Percentiles rank a stretch among this genome's conserved stretches.
Conservation (phyloP, 2,329 filamentous ascomycete genomes). For the Boeremia lycopersici region DNA sequence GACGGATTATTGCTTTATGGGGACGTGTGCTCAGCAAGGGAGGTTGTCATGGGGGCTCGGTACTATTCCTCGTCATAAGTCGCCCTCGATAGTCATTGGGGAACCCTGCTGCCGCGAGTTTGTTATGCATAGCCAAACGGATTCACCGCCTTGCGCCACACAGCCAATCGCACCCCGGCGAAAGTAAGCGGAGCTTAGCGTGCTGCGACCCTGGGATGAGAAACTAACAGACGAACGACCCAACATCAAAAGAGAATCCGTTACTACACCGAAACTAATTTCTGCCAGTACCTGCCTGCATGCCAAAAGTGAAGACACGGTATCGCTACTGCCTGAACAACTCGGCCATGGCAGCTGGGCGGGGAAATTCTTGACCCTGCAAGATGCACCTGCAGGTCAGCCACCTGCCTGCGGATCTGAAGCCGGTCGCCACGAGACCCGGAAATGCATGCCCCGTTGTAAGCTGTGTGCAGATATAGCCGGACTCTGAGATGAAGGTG, state of each 20-base stretch:
- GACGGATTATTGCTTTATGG: constrained; percentile 26
- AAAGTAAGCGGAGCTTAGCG: constrained; percentile 34
- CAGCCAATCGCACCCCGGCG: constrained; percentile 27
- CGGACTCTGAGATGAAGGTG: no score
- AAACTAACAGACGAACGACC: constrained; percentile 12
- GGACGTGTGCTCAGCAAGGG: constrained; percentile 21
- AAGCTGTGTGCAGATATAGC: not conserved
- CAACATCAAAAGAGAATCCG: not conserved
- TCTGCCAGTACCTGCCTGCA: not conserved
- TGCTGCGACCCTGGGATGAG: constrained; percentile 1
- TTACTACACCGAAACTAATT: not conserved
- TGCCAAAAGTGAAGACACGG: no score
- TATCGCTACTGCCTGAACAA: not conserved
- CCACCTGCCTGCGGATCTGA: constrained; percentile 21
- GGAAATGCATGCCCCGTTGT: constrained; percentile 8
- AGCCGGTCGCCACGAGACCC: constrained; percentile 25
- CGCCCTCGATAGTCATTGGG: constrained; percentile 22
- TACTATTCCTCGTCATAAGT: constrained; percentile 26
- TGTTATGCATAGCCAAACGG: constrained; percentile 8
- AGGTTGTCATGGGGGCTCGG: constrained; percentile 23
- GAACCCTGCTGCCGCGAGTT: constrained; percentile 22
- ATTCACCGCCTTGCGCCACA: constrained; percentile 16
- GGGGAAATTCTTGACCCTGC: constrained; percentile 16
- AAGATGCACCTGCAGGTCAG: constrained; percentile 7
- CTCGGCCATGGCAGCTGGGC: constrained; percentile 15